Evolutionary conservation across 179 eudicot species (phyloP), one percentile per base, ranked within the genome.

Genomic region (Spergularia azorica): DNA sequence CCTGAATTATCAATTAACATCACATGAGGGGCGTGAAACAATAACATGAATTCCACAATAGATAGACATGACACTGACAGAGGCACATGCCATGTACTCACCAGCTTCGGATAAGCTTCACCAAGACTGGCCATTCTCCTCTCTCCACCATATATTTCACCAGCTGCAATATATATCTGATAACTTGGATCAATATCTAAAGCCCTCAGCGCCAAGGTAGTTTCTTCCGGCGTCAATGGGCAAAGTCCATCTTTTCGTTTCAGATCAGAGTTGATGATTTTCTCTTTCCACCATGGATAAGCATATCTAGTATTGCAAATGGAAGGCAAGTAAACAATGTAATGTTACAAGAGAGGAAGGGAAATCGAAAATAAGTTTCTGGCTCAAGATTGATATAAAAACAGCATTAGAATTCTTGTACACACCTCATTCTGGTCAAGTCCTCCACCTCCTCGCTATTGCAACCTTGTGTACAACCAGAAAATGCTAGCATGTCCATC

Each of bases 211-310:
- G 89, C 84, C 67, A 91, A 88, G 26, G 88, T 83, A 78, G 96
- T 91, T 81, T 91, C 96, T 77, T 91, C 96, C 4, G 96, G 96
- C 5, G 96, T 91, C 77, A 91, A 83, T 13, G 96, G 96, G 59
- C 96, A 91, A 59, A 88, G 84, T 62, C 96, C 96, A 67, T 89
- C 96, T 81, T 83, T 88, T 76, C 96, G 83, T 76, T 90, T 91
- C 78, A 87, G 72, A 48, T 87, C 90, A 62, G 96, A 91, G 71
- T 90, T 85, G 75, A 91, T 91, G 20, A 89, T 86, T 76, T 91
- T 91, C 84, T 91, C 96, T 77, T 90, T 91, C 96, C 96, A 91
- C 96, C 96, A 91, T 7, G 96, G 96, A 79, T 89, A 89, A 66
- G 96, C 93, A 83, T 91, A 91, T 83, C 96, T 90, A 82, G 43